Conservation (phyloP, 2,329 filamentous ascomycete species). For the Arthroderma sp. region DNA sequence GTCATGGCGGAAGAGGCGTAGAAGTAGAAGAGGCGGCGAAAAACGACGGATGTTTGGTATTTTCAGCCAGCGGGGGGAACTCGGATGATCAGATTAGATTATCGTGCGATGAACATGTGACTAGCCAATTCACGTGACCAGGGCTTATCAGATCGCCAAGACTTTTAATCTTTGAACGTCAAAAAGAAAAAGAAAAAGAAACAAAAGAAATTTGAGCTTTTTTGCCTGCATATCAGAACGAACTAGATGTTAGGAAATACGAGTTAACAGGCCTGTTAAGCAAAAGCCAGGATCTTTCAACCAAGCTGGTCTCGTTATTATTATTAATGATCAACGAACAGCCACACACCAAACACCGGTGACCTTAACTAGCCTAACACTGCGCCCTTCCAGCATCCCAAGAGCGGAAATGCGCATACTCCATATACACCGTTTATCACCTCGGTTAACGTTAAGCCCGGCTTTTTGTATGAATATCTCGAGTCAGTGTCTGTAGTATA, state of each 20-base stretch:
- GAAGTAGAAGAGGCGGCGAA: not conserved
- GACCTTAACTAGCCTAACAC: not conserved
- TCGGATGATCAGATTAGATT: conserved; percentile 19
- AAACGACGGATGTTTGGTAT: not conserved
- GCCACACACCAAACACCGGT: not conserved
- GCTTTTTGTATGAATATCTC: not conserved
- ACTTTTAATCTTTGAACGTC: not conserved
- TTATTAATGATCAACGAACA: not conserved
- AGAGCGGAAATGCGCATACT: not conserved
- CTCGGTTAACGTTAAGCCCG: not conserved
- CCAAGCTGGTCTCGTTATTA: not conserved
- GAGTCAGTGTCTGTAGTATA: not conserved
- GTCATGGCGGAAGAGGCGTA: not conserved
- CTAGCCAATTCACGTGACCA: conserved; percentile 12
- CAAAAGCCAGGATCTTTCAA: no score
- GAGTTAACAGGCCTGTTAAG: no score
- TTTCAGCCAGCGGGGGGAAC: conserved; percentile 7
- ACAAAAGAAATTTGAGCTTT: not conserved
- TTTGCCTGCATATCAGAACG: no score
- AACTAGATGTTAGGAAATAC: no score
- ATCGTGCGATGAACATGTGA: conserved; percentile 17
- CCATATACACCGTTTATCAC: not conserved
- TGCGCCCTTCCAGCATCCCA: not conserved
- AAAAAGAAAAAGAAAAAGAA: not conserved
- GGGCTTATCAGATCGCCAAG: conserved; percentile 13